Evolutionary conservation across 2,329 filamentous ascomycete species (phyloP).

Genomic region (Fusarium pseudonygamai): DNA sequence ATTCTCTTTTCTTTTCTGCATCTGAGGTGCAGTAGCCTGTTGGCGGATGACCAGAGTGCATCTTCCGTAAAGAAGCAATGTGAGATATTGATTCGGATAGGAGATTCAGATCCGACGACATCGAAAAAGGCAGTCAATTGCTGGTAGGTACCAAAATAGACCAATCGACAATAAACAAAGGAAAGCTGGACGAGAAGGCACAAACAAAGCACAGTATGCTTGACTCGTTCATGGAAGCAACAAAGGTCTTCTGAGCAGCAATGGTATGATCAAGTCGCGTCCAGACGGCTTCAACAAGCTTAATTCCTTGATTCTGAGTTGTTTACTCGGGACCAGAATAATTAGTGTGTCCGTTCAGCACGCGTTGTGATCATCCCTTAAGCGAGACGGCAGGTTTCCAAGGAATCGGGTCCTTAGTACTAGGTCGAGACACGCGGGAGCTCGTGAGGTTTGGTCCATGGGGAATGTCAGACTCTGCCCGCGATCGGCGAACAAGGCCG

Average conservation of each 20-base stretch:
- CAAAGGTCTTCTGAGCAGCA: neutral
- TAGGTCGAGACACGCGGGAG: conserved; percentile 33
- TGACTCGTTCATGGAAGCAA: conserved; percentile 6
- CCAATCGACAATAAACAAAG: conserved; percentile 20
- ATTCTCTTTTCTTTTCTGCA: conserved; percentile 14
- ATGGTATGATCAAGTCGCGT: conserved; percentile 28
- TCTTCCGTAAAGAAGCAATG: conserved; percentile 29
- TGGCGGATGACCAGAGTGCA: conserved; percentile 1
- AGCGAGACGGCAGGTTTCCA: conserved; percentile 12
- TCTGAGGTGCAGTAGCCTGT: conserved; percentile 10
- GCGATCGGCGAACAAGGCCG: conserved; percentile 27
- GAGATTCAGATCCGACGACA: neutral
- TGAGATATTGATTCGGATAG: conserved; percentile 19
- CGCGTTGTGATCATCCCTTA: conserved; percentile 8
- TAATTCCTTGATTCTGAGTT: conserved; percentile 3
- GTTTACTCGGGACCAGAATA: conserved; percentile 12
- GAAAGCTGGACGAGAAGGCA: neutral
- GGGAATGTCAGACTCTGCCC: conserved; percentile 32
- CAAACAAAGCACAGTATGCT: conserved; percentile 1
- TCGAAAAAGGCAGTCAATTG: neutral
- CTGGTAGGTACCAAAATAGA: neutral
- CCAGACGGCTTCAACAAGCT: conserved; percentile 1
- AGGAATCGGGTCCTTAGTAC: conserved; percentile 31
- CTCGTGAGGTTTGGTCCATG: conserved; percentile 19
- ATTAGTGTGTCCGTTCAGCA: conserved; percentile 19